Evolutionary conservation across 2,329 filamentous ascomycete species (phyloP), one percentile per base, ranked within the genome.

Genomic region (Nemania sp.): DNA sequence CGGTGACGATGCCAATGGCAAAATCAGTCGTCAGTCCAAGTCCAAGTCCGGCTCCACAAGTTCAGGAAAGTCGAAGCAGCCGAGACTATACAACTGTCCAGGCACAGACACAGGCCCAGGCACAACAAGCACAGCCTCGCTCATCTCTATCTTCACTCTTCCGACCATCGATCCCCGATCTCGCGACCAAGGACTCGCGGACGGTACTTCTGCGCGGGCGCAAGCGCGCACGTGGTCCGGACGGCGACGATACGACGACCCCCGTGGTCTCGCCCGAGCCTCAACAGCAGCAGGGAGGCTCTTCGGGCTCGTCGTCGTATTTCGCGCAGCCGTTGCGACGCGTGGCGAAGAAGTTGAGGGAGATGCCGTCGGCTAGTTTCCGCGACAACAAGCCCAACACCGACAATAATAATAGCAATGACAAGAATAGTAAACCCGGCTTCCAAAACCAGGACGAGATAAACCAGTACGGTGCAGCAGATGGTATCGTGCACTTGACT

Each of bases 311-410:
- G 14, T 50, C 53, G 3, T 46, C 57, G 4, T 60, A 62, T 22
- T 60, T 66, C 33, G 52, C 61, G 23, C 57, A 65, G 40, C 66
- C 64, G 22, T 61, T 68, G 59, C 66, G 61, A 61, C 75, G 73
- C 58, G 70, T 75, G 19, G 72, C 73, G 52, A 81, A 81, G 73
- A 82, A 81, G 66, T 70, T 83, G 43, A 78, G 81, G 50, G 79
- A 80, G 69, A 77, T 56, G 72, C 80, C 56, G 59, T 71, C 48
- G 50, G 68, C 46, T 60, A 57, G 59, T 64, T 52, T 28, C n/a
- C 39, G 28, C n/a, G 7, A 15, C 39, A 14, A 5, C 26, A 12
- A 28, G 26, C 46, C 39, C 61, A 65, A 22, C 28, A 43, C 8
- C 8, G 28, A 28, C 41, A 37, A 40, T 30, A 26, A n/a, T 14